These are phyloP conservation scores for Cenococcum geophilum DNA, from an alignment of 495 filamentous ascomycete species.

Conservation along the genomic window DNA sequence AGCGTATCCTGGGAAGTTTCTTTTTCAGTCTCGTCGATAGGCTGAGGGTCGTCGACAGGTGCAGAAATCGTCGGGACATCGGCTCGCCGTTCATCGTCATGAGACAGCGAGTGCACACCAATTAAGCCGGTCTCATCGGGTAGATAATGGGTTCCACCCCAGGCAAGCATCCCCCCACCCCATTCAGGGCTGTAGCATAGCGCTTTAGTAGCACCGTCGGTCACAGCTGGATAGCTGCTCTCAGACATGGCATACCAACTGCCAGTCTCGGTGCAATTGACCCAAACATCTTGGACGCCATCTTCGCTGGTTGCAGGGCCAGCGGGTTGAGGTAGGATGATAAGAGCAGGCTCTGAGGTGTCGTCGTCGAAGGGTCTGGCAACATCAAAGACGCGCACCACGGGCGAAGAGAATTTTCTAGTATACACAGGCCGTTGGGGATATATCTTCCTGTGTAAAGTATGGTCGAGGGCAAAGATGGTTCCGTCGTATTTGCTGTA, in stretches of 20 bases:
- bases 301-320: slow-evolving; percentile 57
- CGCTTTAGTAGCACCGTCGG: slow-evolving; percentile 61
- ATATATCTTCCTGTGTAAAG: slow-evolving; percentile 43
- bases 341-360: slow-evolving; percentile 55
- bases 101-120: slow-evolving; percentile 23
- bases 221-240: slow-evolving; percentile 71
- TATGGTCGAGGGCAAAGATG: slow-evolving; percentile 72
- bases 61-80: slow-evolving; percentile 9
- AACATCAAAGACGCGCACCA: slow-evolving; percentile 87
- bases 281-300: slow-evolving; percentile 63
- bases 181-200: slow-evolving; percentile 50
- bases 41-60: slow-evolving; percentile 3
- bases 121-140: slow-evolving; percentile 18
- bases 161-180: slow-evolving; percentile 10
- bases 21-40: neutral
- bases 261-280: slow-evolving; percentile 77
- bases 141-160: slow-evolving; percentile 23
- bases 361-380: slow-evolving; percentile 59
- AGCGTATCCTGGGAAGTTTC: neutral
- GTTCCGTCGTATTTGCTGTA: slow-evolving; percentile 83
- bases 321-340: slow-evolving; percentile 79
- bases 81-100: neutral
- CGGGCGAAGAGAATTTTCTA: slow-evolving; percentile 70
- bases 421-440: slow-evolving; percentile 43
- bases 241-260: slow-evolving; percentile 96